Conservation (phyloP, 2,329 filamentous ascomycete genomes). For the Colletotrichum karsti region DNA sequence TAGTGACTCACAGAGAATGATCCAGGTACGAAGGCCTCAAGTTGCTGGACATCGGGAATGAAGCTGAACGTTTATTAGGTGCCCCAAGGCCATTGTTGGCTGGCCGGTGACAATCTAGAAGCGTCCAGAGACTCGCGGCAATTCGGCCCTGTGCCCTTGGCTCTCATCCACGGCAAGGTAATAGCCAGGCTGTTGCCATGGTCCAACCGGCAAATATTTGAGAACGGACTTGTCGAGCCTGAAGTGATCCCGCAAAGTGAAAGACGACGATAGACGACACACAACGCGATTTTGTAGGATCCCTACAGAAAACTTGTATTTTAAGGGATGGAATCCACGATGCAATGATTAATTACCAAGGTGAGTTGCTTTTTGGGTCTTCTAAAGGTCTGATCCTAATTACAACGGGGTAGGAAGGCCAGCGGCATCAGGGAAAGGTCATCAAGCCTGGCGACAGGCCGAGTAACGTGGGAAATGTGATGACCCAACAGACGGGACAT, state of each 20-base stretch:
- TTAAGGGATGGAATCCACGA: background rate
- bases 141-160: conserved; percentile 88
- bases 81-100: conserved; percentile 90
- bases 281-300: background rate
- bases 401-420: conserved; percentile 26
- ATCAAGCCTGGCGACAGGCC: conserved; percentile 22
- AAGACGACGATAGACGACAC: background rate
- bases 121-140: conserved; percentile 87
- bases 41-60: background rate
- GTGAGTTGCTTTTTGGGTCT: conserved; percentile 15
- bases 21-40: conserved; percentile 62
- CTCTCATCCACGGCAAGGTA: conserved; percentile 84
- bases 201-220: conserved; percentile 59
- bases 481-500: conserved; percentile 25
- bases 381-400: conserved; percentile 30
- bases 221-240: conserved; percentile 49
- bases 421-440: conserved; percentile 15
- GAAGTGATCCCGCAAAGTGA: background rate
- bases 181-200: conserved; percentile 68
- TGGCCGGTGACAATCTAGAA: conserved; percentile 86
- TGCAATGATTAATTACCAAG: background rate
- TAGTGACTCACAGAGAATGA: conserved; percentile 55
- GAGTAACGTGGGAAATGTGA: conserved; percentile 18
- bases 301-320: too few species aligned
- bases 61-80: conserved; percentile 67